phyloP scores from a whole-genome alignment of 352 stramenopile species.

The Phytopythium boreale region DNA sequence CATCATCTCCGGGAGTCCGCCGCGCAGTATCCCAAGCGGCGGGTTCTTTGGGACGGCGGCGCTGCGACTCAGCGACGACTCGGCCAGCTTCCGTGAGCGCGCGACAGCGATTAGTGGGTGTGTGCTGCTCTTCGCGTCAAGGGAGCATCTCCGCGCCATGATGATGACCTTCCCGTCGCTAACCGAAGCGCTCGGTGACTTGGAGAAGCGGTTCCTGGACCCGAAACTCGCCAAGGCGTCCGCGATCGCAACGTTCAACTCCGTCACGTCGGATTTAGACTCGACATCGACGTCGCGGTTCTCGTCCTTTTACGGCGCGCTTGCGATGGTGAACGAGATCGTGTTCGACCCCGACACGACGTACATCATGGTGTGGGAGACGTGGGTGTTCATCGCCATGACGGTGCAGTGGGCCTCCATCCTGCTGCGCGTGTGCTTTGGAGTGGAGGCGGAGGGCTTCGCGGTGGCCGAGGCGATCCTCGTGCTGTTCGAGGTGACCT shows the following conservation, averaged over 20 bases:
- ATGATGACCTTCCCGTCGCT: conserved; percentile 26
- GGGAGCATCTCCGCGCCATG: conserved; percentile 44
- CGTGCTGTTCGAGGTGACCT: conserved; percentile 39
- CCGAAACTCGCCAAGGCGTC: conserved; percentile 50
- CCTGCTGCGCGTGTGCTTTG: conserved; percentile 51
- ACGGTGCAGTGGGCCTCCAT: conserved; percentile 43
- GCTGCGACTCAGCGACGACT: conserved; percentile 30
- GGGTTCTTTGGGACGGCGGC: conserved; percentile 53
- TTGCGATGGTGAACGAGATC: conserved; percentile 14
- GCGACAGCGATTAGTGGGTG: conserved; percentile 50
- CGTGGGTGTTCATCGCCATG: conserved; percentile 52
- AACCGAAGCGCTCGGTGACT: conserved; percentile 24
- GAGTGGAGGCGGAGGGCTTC: conserved; percentile 9
- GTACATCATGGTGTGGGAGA: conserved; percentile 52
- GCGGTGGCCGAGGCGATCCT: conserved; percentile 22
- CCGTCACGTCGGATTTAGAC: neutral
- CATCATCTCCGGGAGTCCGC: conserved; percentile 27
- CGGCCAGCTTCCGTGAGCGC: conserved; percentile 41
- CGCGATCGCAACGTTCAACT: conserved; percentile 11
- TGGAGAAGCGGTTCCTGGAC: conserved; percentile 50
- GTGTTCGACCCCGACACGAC: conserved; percentile 56
- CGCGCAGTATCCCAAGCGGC: conserved; percentile 40
- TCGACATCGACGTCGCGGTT: neutral
- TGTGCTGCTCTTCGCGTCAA: conserved; percentile 52
- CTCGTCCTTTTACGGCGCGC: conserved; percentile 7